Percentiles rank a stretch among this genome's conserved stretches.
Evolutionary conservation across 306 rosid species (phyloP).

Genomic region (Mucuna pruriens): DNA sequence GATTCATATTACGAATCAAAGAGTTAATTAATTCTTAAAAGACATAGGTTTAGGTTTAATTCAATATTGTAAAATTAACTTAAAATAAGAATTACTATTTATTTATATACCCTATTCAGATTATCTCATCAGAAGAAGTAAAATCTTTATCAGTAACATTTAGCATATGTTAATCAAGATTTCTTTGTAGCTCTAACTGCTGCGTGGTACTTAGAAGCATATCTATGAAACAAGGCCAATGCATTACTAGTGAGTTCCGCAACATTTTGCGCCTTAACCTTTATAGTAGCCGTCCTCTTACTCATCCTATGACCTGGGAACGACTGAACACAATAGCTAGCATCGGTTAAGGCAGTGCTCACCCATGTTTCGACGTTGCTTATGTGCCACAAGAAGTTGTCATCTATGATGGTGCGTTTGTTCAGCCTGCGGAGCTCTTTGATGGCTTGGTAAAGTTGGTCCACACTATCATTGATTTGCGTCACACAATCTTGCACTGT

Average conservation of each 20-base stretch:
- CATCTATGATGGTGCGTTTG: slow-evolving; percentile 27
- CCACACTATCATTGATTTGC: slow-evolving; percentile 57
- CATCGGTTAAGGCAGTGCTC: slow-evolving; percentile 64
- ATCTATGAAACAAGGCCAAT: slow-evolving; percentile 60
- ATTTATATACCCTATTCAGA: no score
- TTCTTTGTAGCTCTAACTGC: slow-evolving; percentile 34
- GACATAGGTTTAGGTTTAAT: no score
- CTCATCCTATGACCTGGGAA: slow-evolving; percentile 56
- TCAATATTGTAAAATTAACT: no score
- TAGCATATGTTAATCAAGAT: background rate
- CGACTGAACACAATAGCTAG: slow-evolving; percentile 54
- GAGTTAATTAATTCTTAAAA: no score
- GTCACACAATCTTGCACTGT: slow-evolving; percentile 53
- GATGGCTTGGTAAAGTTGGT: slow-evolving; percentile 57
- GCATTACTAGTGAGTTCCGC: slow-evolving; percentile 64
- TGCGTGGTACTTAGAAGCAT: slow-evolving; percentile 44
- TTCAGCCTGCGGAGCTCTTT: slow-evolving; percentile 50
- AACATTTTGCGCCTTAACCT: slow-evolving; percentile 63
- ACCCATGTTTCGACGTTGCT: slow-evolving; percentile 72
- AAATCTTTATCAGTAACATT: no score
- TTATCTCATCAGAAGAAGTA: no score
- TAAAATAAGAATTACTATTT: no score
- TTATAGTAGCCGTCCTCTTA: slow-evolving; percentile 61
- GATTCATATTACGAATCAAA: background rate
- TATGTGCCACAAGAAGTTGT: slow-evolving; percentile 55